Evolutionary conservation across 2,329 filamentous ascomycete species (phyloP), one percentile per base, ranked within the genome.

Genomic region (Truncatella angustata): DNA sequence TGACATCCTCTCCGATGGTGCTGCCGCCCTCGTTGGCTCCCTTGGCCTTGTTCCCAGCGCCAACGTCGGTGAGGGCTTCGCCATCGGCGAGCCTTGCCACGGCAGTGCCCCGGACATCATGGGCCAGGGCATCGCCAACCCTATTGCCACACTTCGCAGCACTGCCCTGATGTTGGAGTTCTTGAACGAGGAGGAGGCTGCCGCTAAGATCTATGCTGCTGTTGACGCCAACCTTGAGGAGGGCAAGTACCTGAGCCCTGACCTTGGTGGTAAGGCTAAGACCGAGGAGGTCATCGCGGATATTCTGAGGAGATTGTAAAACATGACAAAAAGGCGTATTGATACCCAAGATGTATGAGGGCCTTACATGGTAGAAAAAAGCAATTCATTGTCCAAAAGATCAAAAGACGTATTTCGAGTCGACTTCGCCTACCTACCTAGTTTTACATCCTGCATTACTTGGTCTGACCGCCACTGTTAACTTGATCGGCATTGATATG

Each of bases 51-150:
- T 99, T 1, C 94, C 94, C 42, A 91, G 86, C 61, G 94, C 94
- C 61, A 99, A 99, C 69, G 94, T 99, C 10, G 92, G 94, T 59
- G 90, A 96, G 70, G 82, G 82, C 39, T 97, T 97, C 68, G 94
- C 91, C 60, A 97, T 99, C 64, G 94, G 94, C 59, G 94, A 99
- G 83, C 94, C 94, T 50, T 97, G 94, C 78, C 94, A 99, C 73
- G 94, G 94, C 44, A 92, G 87, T 64, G 94, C 94, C 26, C 94
- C 94, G 5, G 94, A 99, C 68, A 99, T 99, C 59, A 86, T 91
- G 82, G 94, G 94, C 60, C 79, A 88, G 79, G 85, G 87, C 59
- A 93, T 99, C 66, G 91, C 94, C 60, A 99, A 99, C 75, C 94
- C 94, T 21, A 95, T 99, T 66, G 94, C 94, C 32, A 97, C 94